phyloP scores from a whole-genome alignment of 768 basidiomycete genomes.

The Rhodotorula graminis region DNA sequence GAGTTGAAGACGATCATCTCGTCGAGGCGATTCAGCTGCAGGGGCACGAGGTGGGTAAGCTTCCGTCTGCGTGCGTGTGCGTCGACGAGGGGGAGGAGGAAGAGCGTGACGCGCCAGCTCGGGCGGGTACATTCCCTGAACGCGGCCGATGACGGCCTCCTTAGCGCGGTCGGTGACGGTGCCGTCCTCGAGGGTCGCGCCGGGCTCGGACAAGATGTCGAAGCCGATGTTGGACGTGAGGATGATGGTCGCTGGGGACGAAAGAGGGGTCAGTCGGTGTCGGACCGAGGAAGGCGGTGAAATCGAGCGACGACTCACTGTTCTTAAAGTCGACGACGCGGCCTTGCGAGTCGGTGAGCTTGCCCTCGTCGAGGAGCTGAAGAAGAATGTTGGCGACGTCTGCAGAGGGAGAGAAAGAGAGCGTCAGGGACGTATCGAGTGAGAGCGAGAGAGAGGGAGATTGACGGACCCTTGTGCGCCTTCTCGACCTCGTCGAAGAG shows the following conservation, averaged over 20 bases:
- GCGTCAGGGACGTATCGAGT: background rate
- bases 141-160: conserved; percentile 15
- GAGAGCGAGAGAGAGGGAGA: background rate
- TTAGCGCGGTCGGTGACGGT: conserved; percentile 20
- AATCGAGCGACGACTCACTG: background rate
- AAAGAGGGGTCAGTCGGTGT: conserved; percentile 45
- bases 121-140: conserved; percentile 25
- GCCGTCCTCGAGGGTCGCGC: conserved; percentile 12
- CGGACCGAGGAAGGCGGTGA: background rate
- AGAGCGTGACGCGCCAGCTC: conserved; percentile 6
- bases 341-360: conserved; percentile 49
- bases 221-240: conserved; percentile 36
- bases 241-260: conserved; percentile 43
- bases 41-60: no score
- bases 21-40: conserved; percentile 46
- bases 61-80: background rate
- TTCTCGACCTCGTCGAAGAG: conserved; percentile 47
- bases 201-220: conserved; percentile 44
- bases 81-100: no score
- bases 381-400: conserved; percentile 51
- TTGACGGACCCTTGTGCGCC: conserved; percentile 44
- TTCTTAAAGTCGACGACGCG: conserved; percentile 48
- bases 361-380: conserved; percentile 51
- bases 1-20: conserved; percentile 60
- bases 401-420: background rate